Percentiles rank a stretch among this genome's conserved stretches.
Conservation (phyloP, 2,329 filamentous ascomycete species). For the Arthroderma sp. region DNA sequence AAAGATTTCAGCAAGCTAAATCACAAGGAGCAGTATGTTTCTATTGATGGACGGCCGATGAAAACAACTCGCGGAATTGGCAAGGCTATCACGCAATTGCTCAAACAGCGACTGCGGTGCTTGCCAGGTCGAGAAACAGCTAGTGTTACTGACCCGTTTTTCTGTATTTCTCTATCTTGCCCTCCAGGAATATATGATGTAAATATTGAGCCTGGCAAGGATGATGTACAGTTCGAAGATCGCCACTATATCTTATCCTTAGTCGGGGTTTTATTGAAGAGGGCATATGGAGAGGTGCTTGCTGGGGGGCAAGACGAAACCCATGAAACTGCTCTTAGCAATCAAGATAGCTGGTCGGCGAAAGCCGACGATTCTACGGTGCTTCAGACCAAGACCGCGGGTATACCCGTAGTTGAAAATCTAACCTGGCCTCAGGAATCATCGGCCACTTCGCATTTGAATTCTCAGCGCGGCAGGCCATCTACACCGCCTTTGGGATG, state of each 20-base stretch:
- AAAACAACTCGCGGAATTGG: conserved; percentile 36
- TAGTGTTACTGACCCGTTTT: conserved; percentile 38
- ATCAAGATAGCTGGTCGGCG: not conserved
- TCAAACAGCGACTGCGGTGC: conserved; percentile 37
- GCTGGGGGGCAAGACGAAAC: too few relatives aligned
- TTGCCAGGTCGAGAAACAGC: not conserved
- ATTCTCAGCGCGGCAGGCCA: not conserved
- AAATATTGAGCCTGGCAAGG: conserved; percentile 51
- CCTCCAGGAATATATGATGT: conserved; percentile 44
- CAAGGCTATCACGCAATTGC: conserved; percentile 39
- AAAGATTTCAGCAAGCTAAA: conserved; percentile 26
- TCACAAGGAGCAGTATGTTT: conserved; percentile 37
- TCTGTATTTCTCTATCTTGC: conserved; percentile 43
- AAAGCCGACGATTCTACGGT: not conserved
- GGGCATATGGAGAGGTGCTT: conserved; percentile 19
- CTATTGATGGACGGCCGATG: conserved; percentile 45
- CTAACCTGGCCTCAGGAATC: not conserved
- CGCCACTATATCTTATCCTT: conserved; percentile 28
- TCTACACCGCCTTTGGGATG: not conserved
- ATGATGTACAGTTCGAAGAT: conserved; percentile 47
- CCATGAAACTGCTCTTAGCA: not conserved
- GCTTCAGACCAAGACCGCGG: not conserved
- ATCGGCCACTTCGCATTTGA: not conserved
- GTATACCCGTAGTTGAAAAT: not conserved
- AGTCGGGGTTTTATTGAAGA: conserved; percentile 33